phyloP scores from a whole-genome alignment of 108 stramenopile genomes.

The Cyclotella kingstonii region DNA sequence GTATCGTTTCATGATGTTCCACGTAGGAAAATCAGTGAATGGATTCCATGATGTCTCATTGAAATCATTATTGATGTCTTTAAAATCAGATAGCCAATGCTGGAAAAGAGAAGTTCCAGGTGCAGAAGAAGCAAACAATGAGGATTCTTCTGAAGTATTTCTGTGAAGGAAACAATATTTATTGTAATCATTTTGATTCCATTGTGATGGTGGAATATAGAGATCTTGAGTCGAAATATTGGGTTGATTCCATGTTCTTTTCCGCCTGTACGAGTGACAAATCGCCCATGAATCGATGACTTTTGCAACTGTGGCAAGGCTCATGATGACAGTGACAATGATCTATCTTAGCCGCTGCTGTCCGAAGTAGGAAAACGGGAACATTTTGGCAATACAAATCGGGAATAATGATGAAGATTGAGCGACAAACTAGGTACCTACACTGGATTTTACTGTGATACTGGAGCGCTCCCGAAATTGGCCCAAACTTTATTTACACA shows the following conservation, averaged over 20 bases:
- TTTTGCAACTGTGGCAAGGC: too few species aligned
- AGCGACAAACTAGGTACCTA: too few species aligned
- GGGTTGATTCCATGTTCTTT: not conserved
- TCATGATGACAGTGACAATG: too few species aligned
- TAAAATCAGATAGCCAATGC: slow-evolving; percentile 23
- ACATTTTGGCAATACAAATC: too few species aligned
- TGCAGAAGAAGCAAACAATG: not conserved
- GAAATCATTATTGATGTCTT: not conserved
- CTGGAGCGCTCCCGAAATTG: too few species aligned
- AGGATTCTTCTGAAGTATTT: slow-evolving; percentile 4
- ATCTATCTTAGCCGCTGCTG: too few species aligned
- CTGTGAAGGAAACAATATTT: slow-evolving; percentile 18
- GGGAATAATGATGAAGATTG: too few species aligned
- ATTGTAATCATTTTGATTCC: slow-evolving; percentile 1
- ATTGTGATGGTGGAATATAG: slow-evolving; percentile 17
- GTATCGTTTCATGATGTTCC: slow-evolving; percentile 16
- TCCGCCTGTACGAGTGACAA: slow-evolving; percentile 10
- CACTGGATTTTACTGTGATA: too few species aligned
- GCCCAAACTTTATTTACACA: too few species aligned
- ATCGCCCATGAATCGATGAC: slow-evolving; percentile 14
- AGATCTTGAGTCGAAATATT: not conserved
- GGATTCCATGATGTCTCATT: slow-evolving; percentile 9
- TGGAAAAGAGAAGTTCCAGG: slow-evolving; percentile 36
- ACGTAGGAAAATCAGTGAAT: slow-evolving; percentile 31
- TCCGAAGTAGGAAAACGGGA: too few species aligned